Conservation (phyloP, 1,284 basidiomycete genomes). For the Volvariella surrecta region DNA sequence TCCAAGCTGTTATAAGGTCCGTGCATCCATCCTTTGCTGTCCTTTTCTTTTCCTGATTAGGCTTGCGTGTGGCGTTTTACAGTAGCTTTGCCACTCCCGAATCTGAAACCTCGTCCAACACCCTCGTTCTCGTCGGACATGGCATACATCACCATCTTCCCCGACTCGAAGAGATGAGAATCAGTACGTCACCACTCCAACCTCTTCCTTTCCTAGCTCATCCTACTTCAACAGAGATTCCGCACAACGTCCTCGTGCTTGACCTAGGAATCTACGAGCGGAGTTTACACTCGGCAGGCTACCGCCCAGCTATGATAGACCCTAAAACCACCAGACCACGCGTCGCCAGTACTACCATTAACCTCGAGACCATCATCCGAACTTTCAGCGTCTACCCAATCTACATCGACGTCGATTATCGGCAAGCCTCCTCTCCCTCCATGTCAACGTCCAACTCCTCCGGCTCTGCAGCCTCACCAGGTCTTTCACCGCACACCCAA, state of each 20-base stretch:
- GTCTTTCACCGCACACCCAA: conserved; percentile 10
- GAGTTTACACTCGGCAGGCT: conserved; percentile 44
- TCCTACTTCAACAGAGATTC: conserved; percentile 47
- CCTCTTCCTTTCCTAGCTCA: not conserved
- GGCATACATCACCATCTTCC: conserved; percentile 48
- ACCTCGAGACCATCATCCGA: conserved; percentile 46
- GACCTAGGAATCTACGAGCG: conserved; percentile 61
- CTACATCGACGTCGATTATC: conserved; percentile 12
- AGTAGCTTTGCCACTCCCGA: conserved; percentile 74
- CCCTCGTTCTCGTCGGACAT: conserved; percentile 69
- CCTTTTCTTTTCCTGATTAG: not conserved
- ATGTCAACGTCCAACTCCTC: too few relatives aligned
- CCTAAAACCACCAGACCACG: conserved; percentile 39
- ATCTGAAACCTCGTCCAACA: conserved; percentile 64
- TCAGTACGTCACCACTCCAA: conserved; percentile 36
- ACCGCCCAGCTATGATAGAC: conserved; percentile 52
- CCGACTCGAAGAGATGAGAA: conserved; percentile 65
- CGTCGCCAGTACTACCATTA: conserved; percentile 29
- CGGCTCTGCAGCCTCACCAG: too few relatives aligned
- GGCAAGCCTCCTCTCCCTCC: not conserved
- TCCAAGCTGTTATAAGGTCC: conserved; percentile 71
- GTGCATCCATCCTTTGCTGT: not conserved
- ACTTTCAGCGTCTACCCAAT: conserved; percentile 26
- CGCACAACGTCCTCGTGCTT: conserved; percentile 64
- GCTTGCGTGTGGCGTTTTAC: conserved; percentile 12